A percentile compares a stretch with the other conserved stretches of the same genome.
phyloP scores from a whole-genome alignment of 352 stramenopile species.

The Phytopythium vexans region DNA sequence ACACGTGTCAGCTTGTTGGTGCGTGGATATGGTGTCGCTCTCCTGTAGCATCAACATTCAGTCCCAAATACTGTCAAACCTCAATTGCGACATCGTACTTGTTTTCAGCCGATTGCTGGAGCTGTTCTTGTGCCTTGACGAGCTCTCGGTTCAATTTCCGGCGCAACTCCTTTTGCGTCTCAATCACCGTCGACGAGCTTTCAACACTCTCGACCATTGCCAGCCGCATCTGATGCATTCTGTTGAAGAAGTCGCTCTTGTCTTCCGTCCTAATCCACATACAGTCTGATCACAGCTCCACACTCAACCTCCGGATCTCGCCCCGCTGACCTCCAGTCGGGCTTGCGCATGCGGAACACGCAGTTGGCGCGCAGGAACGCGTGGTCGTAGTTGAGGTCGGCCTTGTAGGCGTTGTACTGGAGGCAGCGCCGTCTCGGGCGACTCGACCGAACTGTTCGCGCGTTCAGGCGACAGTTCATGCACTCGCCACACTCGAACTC shows the following conservation, averaged over 20 bases:
- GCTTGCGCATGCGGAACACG: conserved; percentile 52
- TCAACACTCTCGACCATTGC: conserved; percentile 29
- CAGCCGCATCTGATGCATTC: conserved; percentile 58
- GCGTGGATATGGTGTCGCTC: conserved; percentile 3
- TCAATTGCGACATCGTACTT: conserved; percentile 19
- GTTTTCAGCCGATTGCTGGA: conserved; percentile 33
- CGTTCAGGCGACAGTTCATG: conserved; percentile 63
- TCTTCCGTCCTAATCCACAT: conserved; percentile 19
- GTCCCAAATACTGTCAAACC: neutral
- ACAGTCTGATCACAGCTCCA: neutral
- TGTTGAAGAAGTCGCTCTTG: conserved; percentile 52
- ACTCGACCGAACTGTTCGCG: conserved; percentile 9
- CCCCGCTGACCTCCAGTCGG: conserved; percentile 51
- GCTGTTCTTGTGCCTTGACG: conserved; percentile 32
- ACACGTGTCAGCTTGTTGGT: conserved; percentile 25
- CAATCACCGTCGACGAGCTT: conserved; percentile 25
- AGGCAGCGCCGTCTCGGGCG: conserved; percentile 36
- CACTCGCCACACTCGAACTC: conserved; percentile 45
- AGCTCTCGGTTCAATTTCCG: conserved; percentile 55
- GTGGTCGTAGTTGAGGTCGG: conserved; percentile 33
- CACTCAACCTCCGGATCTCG: too few relatives aligned
- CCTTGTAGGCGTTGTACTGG: conserved; percentile 39
- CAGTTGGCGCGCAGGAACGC: conserved; percentile 35
- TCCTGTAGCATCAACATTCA: conserved; percentile 3
- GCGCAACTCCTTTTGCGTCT: conserved; percentile 31